These are phyloP conservation scores for Pythium biforme DNA, from an alignment of 352 stramenopile genomes.

Conservation along the genomic window DNA sequence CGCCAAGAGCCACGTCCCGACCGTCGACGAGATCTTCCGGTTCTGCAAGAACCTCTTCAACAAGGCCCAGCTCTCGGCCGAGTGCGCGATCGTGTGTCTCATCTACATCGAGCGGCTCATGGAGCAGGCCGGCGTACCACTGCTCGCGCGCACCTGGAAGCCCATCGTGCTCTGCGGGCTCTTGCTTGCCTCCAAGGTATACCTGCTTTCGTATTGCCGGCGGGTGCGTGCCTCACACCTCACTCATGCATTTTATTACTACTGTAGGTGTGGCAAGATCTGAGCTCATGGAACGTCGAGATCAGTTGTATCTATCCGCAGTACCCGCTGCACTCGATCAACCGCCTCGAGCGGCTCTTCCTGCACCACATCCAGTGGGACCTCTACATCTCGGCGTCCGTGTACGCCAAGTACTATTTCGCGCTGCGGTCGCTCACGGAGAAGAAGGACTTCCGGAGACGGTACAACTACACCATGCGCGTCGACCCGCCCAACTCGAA, in stretches of 20 bases:
- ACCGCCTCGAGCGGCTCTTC: constrained; percentile 96
- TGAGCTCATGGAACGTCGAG: constrained; percentile 98
- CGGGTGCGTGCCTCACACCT: no score
- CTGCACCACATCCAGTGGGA: constrained; percentile 98
- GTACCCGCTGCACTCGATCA: constrained; percentile 97
- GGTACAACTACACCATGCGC: constrained; percentile 90
- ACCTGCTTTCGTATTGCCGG: background rate
- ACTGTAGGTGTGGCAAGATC: constrained; percentile 95
- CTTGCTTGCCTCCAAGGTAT: constrained; percentile 97
- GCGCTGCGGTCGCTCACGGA: constrained; percentile 92
- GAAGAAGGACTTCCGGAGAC: constrained; percentile 88
- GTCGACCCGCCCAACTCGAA: constrained; percentile 86
- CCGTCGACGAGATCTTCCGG: constrained; percentile 90
- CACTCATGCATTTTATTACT: no score
- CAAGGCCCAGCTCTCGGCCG: constrained; percentile 94
- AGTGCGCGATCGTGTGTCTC: constrained; percentile 98
- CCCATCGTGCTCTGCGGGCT: constrained; percentile 97
- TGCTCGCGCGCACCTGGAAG: constrained; percentile 96
- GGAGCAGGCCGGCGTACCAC: constrained; percentile 94
- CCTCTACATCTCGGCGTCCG: constrained; percentile 94
- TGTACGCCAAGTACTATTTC: constrained; percentile 99
- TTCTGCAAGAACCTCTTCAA: constrained; percentile 96
- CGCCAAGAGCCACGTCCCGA: constrained; percentile 81
- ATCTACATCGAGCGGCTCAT: constrained; percentile 99
- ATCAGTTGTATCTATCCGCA: constrained; percentile 98